phyloP scores from a whole-genome alignment of 768 basidiomycete genomes.

The Tricholoma sp. region DNA sequence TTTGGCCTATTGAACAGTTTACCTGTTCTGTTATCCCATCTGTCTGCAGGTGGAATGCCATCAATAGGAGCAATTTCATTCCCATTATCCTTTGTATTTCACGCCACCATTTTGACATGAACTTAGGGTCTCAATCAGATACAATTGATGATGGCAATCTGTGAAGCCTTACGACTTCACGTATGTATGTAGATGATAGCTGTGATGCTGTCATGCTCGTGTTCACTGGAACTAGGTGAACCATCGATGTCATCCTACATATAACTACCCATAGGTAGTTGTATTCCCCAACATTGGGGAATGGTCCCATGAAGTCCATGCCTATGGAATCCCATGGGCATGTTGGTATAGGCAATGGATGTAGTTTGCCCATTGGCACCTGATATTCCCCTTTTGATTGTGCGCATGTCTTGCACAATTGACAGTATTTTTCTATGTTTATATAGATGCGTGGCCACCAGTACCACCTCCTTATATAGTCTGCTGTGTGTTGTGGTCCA shows the following conservation, averaged over 20 bases:
- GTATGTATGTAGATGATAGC: neutral
- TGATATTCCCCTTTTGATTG: neutral
- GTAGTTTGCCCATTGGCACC: neutral
- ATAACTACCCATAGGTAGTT: neutral
- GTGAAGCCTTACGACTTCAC: neutral
- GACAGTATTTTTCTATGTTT: neutral
- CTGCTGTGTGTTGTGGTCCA: slow-evolving; percentile 18
- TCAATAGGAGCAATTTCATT: neutral
- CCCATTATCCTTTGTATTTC: neutral
- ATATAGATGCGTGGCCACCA: slow-evolving; percentile 13
- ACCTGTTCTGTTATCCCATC: neutral
- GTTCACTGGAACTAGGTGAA: neutral
- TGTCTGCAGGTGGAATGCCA: neutral
- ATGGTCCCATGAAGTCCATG: neutral
- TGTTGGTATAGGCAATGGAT: neutral
- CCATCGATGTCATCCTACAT: neutral
- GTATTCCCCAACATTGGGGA: neutral
- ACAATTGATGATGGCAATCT: neutral
- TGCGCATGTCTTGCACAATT: neutral
- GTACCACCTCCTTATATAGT: slow-evolving; percentile 25
- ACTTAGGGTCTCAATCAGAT: neutral
- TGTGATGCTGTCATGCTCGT: neutral
- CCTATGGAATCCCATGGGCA: neutral
- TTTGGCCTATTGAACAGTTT: slow-evolving; percentile 4
- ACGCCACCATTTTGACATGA: neutral